Conservation (phyloP, 2,329 filamentous ascomycete genomes). For the Exophiala dermatitidis region DNA sequence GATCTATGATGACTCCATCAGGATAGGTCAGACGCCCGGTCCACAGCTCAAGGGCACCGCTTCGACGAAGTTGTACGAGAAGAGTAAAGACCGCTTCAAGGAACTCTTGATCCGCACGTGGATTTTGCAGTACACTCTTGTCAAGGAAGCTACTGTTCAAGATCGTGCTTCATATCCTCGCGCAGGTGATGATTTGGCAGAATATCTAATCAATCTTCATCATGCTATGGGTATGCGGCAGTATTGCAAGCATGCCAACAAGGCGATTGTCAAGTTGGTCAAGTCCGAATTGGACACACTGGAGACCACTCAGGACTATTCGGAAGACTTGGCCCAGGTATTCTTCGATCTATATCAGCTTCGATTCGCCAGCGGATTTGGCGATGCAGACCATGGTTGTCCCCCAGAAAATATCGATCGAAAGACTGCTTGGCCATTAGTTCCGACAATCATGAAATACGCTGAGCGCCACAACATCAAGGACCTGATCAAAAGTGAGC, state of each 20-base stretch:
- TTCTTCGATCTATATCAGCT: slow-evolving; percentile 76
- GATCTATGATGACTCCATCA: slow-evolving; percentile 77
- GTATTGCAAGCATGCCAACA: slow-evolving; percentile 77
- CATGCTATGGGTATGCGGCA: slow-evolving; percentile 75
- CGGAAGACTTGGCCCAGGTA: slow-evolving; percentile 78
- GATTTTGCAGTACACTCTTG: slow-evolving; percentile 75
- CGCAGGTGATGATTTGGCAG: slow-evolving; percentile 65
- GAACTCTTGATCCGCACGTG: slow-evolving; percentile 84
- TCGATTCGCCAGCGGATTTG: slow-evolving; percentile 62
- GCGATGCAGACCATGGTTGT: slow-evolving; percentile 72
- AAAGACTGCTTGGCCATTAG: slow-evolving; percentile 68
- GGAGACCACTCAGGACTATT: slow-evolving; percentile 70
- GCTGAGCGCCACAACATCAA: slow-evolving; percentile 80
- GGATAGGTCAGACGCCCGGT: slow-evolving; percentile 62
- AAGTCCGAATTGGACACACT: slow-evolving; percentile 75
- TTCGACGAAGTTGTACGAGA: slow-evolving; percentile 36
- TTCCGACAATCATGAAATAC: slow-evolving; percentile 75
- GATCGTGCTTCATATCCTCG: slow-evolving; percentile 57
- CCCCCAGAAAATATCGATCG: slow-evolving; percentile 69
- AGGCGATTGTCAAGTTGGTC: slow-evolving; percentile 81
- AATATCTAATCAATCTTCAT: slow-evolving; percentile 74
- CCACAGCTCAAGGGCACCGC: slow-evolving; percentile 50
- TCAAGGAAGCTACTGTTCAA: slow-evolving; percentile 67
- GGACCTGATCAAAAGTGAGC: slow-evolving; percentile 81
- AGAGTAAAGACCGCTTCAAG: slow-evolving; percentile 62